A percentile compares a stretch with the other conserved stretches of the same genome.
phyloP scores from a whole-genome alignment of 148 eudicot genomes.

The Camellia granthamiana region DNA sequence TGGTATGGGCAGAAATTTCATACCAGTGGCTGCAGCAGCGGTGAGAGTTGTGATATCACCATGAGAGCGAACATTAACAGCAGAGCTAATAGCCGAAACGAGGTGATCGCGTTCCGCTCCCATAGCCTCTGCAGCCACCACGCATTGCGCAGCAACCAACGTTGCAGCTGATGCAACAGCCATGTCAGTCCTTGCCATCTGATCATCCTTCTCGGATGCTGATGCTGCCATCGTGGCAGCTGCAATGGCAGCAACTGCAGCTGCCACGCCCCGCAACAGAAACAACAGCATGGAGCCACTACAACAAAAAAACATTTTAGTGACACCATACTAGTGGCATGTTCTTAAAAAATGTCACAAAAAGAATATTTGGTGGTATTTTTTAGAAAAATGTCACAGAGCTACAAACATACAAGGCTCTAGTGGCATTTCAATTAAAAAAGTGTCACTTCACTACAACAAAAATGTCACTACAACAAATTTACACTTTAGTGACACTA shows the following conservation, averaged over 20 bases:
- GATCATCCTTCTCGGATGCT: constrained; percentile 64
- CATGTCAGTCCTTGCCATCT: constrained; percentile 64
- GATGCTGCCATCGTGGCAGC: constrained; percentile 73
- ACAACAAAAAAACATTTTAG: too few relatives aligned
- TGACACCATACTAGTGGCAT: too few relatives aligned
- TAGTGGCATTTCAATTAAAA: too few relatives aligned
- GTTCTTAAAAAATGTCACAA: too few relatives aligned
- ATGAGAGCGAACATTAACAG: constrained; percentile 75
- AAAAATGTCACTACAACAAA: too few relatives aligned
- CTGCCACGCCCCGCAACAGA: constrained; percentile 89
- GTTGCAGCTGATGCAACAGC: constrained; percentile 90
- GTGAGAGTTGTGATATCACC: constrained; percentile 87
- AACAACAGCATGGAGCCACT: constrained; percentile 51
- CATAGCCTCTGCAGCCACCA: constrained; percentile 88
- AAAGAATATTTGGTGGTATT: too few relatives aligned
- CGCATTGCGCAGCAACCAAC: constrained; percentile 88
- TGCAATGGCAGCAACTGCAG: constrained; percentile 78
- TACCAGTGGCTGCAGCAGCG: constrained; percentile 96
- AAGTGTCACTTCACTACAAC: too few relatives aligned
- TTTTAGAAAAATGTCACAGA: too few relatives aligned
- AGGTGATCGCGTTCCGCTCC: constrained; percentile 79
- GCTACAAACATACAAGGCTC: too few relatives aligned
- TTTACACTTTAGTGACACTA: too few relatives aligned
- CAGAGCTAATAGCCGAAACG: constrained; percentile 69
- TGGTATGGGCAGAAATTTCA: neutral